Base-by-base conservation (phyloP, 768 basidiomycete species). In the Leccinum olivaceopallidum region DNA sequence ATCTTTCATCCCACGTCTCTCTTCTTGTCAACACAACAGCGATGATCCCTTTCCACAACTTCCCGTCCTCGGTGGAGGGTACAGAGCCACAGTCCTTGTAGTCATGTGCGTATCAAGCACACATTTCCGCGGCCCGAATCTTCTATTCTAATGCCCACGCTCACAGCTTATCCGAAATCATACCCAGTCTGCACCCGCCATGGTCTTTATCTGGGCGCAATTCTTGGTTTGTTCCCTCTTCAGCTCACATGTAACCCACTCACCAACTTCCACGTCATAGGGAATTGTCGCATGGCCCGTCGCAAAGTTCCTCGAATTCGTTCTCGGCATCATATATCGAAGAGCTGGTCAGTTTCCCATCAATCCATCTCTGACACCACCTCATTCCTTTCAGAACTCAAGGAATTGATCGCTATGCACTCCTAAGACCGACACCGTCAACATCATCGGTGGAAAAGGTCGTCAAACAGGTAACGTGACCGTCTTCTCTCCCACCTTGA, bases 151-250 rank as follows among this genome's bases (percentile, higher is more conserved):
- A 65, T 39, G 28, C 18, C 28, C 12, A 55, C 18, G 8, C 53
- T 47, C 44, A 39, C 66, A 95, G 92, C 60, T 95, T 95, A 71
- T 79, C 93, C 26, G 93, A 95, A 76, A 92, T 95, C 63, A 95
- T 95, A 62, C 94, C 94, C 0, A 96, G 69, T 92, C 91, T 96
- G 92, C 74, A 92, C 92, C 22, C 89, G 94, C 39, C 89, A 94
- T 78, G 94, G 94, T 22, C 82, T 95, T 5, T 91, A 89, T 66
- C 83, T 96, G 51, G 93, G 94, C 37, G 92, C 93, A 9, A 90
- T 90, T 80, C n/a, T 67, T 94, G 71, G 92, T 92, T 53, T 63
- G 59, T 61, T 20, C 56, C 9, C 30, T 54, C 5, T 8, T 20
- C 42, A 2, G 34, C 16, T 42, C 34, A n/a, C 13, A 18, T 14